A percentile compares a stretch with the other conserved stretches of the same genome.
Conservation (phyloP, 2,329 filamentous ascomycete species). For the Verruconis gallopava region DNA sequence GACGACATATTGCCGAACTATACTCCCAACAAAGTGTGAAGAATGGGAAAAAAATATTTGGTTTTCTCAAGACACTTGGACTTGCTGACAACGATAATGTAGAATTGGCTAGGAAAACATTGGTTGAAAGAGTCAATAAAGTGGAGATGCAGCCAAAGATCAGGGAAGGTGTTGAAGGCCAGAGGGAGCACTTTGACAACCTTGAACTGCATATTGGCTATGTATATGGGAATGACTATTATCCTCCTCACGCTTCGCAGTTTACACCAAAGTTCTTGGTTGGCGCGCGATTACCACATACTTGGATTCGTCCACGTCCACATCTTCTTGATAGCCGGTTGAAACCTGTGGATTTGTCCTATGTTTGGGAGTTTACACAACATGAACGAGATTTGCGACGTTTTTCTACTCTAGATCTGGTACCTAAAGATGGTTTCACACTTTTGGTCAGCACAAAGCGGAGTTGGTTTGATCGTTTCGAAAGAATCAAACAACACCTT, state of each 20-base stretch:
- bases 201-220: conserved; percentile 34
- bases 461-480: conserved; percentile 11
- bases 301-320: conserved; percentile 25
- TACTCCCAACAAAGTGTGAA: conserved; percentile 26
- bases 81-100: conserved; percentile 19
- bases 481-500: conserved; percentile 1
- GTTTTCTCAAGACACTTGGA: conserved; percentile 11
- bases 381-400: conserved; percentile 17
- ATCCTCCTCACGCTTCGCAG: conserved; percentile 25
- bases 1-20: conserved; percentile 5
- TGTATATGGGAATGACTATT: conserved; percentile 23
- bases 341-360: conserved; percentile 22
- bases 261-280: conserved; percentile 25
- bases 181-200: conserved; percentile 32
- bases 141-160: conserved; percentile 20
- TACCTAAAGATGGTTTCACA: conserved; percentile 21
- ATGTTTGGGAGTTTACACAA: conserved; percentile 20
- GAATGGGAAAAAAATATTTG: conserved; percentile 30
- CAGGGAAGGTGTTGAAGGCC: conserved; percentile 22
- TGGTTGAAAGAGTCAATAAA: conserved; percentile 20
- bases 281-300: conserved; percentile 30
- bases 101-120: conserved; percentile 18
- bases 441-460: conserved; percentile 15
- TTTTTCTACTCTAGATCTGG: conserved; percentile 27
- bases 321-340: no score